These are phyloP conservation scores for Aquilaria agallochum DNA, from an alignment of 441 rosid genomes.

Conservation along the genomic window DNA sequence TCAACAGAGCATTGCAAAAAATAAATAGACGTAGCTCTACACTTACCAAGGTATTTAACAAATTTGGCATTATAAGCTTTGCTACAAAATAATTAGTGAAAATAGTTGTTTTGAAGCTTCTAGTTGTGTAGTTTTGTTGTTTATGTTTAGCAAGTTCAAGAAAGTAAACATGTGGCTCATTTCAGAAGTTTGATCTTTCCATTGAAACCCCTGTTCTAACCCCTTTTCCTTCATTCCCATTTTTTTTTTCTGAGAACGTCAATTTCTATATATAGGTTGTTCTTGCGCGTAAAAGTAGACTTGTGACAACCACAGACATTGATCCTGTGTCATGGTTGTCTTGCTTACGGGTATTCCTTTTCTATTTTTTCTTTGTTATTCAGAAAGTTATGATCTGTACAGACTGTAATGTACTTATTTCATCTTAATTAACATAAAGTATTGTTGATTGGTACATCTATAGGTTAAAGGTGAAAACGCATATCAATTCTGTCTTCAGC, in stretches of 20 bases:
- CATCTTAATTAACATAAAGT: not conserved
- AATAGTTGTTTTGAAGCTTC: too few species aligned
- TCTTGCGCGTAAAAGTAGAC: conserved; percentile 82
- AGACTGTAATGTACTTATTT: too few species aligned
- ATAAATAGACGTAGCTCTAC: conserved; percentile 54
- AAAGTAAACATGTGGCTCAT: too few species aligned
- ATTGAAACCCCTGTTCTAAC: too few species aligned
- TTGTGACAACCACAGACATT: conserved; percentile 57
- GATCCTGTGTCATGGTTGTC: conserved; percentile 84
- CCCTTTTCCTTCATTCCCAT: not conserved
- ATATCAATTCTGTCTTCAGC: conserved; percentile 92
- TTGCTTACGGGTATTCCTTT: conserved; percentile 57
- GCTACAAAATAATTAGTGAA: not conserved
- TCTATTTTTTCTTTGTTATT: conserved; percentile 2
- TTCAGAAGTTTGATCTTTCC: too few species aligned
- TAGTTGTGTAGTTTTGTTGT: too few species aligned
- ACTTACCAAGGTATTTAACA: conserved; percentile 54
- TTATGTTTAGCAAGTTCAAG: too few species aligned
- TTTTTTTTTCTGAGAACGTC: conserved; percentile 12
- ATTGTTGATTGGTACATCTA: conserved; percentile 12
- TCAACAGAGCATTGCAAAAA: conserved; percentile 70
- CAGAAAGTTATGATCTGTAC: not conserved
- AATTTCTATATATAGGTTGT: conserved; percentile 54
- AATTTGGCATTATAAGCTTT: not conserved
- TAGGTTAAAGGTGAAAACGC: conserved; percentile 84